Base-by-base conservation (phyloP, 768 basidiomycete genomes). In the Trametes cubensis region DNA sequence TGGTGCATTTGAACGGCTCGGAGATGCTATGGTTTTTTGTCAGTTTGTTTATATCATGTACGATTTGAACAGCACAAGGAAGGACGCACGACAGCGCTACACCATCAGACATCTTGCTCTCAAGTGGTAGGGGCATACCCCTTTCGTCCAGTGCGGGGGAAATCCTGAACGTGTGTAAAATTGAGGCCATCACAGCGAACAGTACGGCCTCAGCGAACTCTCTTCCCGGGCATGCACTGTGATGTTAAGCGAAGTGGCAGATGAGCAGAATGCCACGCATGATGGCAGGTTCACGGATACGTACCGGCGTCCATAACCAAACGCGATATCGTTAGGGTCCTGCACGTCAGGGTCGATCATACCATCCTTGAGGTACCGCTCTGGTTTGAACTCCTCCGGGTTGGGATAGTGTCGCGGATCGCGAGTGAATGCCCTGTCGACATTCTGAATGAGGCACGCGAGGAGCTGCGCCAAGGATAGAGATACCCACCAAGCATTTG, bases 251-350 rank as follows among this genome's bases (percentile, higher is more conserved):
- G 34, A 11, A 11, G 34, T 6, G 34, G 11, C 15, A 14, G 41
- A 17, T 44, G 4, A 21, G 18, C 6, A 17, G 11, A 18, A 18
- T 20, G 17, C 20, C 11, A 44, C 13, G 6, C 42, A 17, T 17
- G 18, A 44, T 17, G 42, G 20, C 18, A 44, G 42, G 42, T 6
- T 7, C 20, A 6, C 6, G 2, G 20, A 40, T 6, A 14, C 45
- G 44, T 26, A 47, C 52, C 71, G 51, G 10, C 67, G 55, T 0
- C 67, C 63, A 51, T 65, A 67, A 2, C 65, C 67, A 28, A 68
- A 67, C 1, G 30, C 59, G 25, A 61, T 50, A 39, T 49, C 60
- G 17, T 38, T 21, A 4, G 53, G 60, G 42, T 62, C 55, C 7
- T 34, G 54, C 11, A 62, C 30, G 48, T 38, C 34, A 11, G 61